Evolutionary conservation across 306 rosid species (phyloP).

Genomic region (Pyrus bretschneideri): DNA sequence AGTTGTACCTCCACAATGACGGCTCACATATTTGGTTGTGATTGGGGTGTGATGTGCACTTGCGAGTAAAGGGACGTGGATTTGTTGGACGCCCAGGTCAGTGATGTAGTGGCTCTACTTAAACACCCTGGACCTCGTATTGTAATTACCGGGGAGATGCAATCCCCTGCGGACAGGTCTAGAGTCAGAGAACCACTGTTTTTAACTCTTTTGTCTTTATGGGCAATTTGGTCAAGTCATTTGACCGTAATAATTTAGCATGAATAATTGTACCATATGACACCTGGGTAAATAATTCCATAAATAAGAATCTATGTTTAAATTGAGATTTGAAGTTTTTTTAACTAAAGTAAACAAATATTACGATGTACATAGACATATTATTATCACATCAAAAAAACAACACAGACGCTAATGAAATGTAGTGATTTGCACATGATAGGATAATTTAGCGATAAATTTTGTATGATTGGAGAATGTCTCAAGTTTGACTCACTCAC

Average conservation of each 20-base stretch:
- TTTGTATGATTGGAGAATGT: too few relatives aligned
- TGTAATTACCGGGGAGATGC: neutral
- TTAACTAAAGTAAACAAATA: neutral
- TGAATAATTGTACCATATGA: neutral
- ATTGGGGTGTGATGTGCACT: constrained; percentile 49
- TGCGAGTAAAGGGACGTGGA: constrained; percentile 9
- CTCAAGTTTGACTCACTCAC: too few relatives aligned
- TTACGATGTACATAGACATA: neutral
- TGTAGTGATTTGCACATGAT: too few relatives aligned
- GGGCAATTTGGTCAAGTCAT: neutral
- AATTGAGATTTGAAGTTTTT: neutral
- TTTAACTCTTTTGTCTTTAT: neutral
- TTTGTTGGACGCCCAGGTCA: constrained; percentile 12
- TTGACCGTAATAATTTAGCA: neutral
- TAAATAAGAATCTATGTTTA: neutral
- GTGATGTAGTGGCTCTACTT: constrained; percentile 27
- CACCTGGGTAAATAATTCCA: neutral
- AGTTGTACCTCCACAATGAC: neutral
- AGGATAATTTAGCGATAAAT: too few relatives aligned
- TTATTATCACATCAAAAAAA: too few relatives aligned
- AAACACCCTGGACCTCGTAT: constrained; percentile 1
- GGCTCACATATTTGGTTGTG: constrained; percentile 19
- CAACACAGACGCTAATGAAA: too few relatives aligned
- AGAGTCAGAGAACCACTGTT: neutral
- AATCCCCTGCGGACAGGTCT: constrained; percentile 9